Evolutionary conservation across 108 stramenopile species (phyloP), one percentile per base, ranked within the genome.

Genomic region (Conticribra weissflogii): DNA sequence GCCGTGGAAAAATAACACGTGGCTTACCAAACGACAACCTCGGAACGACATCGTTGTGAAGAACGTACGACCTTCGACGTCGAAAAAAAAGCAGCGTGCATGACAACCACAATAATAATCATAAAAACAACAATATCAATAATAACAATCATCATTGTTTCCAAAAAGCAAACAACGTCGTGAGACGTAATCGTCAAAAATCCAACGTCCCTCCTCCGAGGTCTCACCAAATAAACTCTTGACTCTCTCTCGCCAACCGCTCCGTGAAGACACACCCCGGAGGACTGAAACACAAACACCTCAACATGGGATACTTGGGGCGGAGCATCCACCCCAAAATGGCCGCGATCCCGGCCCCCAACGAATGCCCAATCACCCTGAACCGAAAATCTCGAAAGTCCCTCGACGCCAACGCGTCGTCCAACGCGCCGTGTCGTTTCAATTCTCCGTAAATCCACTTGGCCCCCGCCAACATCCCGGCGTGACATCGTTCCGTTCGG

Each of bases 291-390:
- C 86, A 89, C 29, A 91, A 71, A 29, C 88, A 89, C 41, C 67
- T 47, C 24, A 99, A 72, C 12, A 52, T 62, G 14, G 97, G 95
- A 75, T 68, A 97, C 47, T 81, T 64, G 25, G 71, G 53, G 31
- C 81, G 59, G 23, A 99, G 66, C 82, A 97, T 89, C 54, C 91
- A 84, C 2, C 89, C 69, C 22, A 99, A 81, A 27, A 99, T 67
- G 18, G 90, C 88, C 7, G 96, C 91, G 25, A 83, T 75, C 0
- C 91, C 97, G 5, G 93, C 98, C 25, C 98, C 98, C 19, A 99
- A 80, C 17, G 80, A 83, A 54, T 99, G 98, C 24, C 98, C 98
- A 0, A 92, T 90, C 3, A 98, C 63, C 30, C 92, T 87, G 0
- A 99, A 68, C 21, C 82, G 34, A 31, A 91, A 95, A 5, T 78